Evolutionary conservation across 768 basidiomycete genomes (phyloP).

Genomic region (Trametes gibbosa): DNA sequence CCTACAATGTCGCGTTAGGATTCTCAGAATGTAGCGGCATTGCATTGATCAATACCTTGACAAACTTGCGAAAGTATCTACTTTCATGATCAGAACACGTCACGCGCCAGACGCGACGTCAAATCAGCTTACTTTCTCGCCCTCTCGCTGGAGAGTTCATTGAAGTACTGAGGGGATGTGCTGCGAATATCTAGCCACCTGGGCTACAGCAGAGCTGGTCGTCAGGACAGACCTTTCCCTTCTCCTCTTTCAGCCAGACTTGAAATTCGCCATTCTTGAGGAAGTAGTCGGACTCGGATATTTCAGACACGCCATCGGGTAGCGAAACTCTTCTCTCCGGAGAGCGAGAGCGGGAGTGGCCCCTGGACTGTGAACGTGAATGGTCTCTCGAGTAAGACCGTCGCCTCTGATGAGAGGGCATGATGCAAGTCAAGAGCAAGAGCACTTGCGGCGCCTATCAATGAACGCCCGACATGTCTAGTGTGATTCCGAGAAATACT

Average conservation of each 20-base stretch:
- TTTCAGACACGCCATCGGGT: conserved; percentile 55
- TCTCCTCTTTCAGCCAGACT: conserved; percentile 78
- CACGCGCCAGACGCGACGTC: conserved; percentile 3
- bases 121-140: conserved; percentile 59
- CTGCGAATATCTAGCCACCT: neutral
- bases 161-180: conserved; percentile 64
- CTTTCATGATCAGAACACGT: conserved; percentile 31
- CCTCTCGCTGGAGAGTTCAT: conserved; percentile 79
- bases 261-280: conserved; percentile 85
- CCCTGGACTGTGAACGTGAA: conserved; percentile 20
- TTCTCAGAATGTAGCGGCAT: conserved; percentile 1
- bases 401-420: conserved; percentile 27
- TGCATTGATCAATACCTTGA: conserved; percentile 51
- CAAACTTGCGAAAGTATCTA: conserved; percentile 92
- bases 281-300: conserved; percentile 86
- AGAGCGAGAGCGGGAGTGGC: conserved; percentile 36
- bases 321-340: conserved; percentile 44
- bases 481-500: too few relatives aligned
- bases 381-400: conserved; percentile 25
- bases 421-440: conserved; percentile 7
- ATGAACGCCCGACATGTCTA: neutral
- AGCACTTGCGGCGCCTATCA: neutral
- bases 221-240: conserved; percentile 45
- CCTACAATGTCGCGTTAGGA: conserved; percentile 34
- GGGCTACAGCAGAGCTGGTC: neutral